phyloP scores from a whole-genome alignment of 177 flowering plant genomes.

The Vitis hybrid region DNA sequence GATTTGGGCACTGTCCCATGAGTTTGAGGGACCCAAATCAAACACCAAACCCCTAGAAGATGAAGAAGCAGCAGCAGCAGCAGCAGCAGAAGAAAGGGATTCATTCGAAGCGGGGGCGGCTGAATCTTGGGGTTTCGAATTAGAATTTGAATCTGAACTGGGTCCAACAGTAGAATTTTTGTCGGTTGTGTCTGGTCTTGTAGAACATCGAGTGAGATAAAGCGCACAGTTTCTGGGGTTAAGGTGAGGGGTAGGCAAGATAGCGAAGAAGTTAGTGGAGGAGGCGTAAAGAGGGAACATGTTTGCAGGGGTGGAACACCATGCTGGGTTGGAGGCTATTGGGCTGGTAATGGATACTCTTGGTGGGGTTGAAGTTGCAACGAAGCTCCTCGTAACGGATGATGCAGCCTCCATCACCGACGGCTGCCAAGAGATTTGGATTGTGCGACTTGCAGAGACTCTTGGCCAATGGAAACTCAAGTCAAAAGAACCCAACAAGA shows the following conservation, averaged over 20 bases:
- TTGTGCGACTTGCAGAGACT: background rate
- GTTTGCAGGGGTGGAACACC: slow-evolving; percentile 13
- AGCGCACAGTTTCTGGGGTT: slow-evolving; percentile 10
- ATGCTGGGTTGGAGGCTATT: slow-evolving; percentile 13
- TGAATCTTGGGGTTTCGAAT: background rate
- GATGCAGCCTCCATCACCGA: slow-evolving; percentile 30
- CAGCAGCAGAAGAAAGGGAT: slow-evolving; percentile 14
- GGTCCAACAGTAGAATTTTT: slow-evolving; percentile 19
- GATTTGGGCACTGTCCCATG: slow-evolving; percentile 69
- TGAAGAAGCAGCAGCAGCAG: slow-evolving; percentile 1
- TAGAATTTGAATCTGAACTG: slow-evolving; percentile 4
- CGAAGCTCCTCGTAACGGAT: slow-evolving; percentile 11
- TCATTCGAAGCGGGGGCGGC: slow-evolving; percentile 9
- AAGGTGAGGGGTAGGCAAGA: slow-evolving; percentile 7
- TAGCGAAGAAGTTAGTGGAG: background rate
- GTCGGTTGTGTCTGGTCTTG: slow-evolving; percentile 40
- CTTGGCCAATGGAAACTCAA: too few relatives aligned
- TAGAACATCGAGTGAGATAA: slow-evolving; percentile 40
- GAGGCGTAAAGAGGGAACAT: slow-evolving; percentile 2
- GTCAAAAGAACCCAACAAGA: too few relatives aligned
- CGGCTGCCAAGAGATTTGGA: background rate
- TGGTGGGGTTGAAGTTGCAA: slow-evolving; percentile 15
- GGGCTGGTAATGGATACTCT: slow-evolving; percentile 13
- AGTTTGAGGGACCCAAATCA: slow-evolving; percentile 44
- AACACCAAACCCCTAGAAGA: slow-evolving; percentile 58